Evolutionary conservation across 768 basidiomycete genomes (phyloP).

Genomic region (Tylopilus plumbeoviolaceoides): DNA sequence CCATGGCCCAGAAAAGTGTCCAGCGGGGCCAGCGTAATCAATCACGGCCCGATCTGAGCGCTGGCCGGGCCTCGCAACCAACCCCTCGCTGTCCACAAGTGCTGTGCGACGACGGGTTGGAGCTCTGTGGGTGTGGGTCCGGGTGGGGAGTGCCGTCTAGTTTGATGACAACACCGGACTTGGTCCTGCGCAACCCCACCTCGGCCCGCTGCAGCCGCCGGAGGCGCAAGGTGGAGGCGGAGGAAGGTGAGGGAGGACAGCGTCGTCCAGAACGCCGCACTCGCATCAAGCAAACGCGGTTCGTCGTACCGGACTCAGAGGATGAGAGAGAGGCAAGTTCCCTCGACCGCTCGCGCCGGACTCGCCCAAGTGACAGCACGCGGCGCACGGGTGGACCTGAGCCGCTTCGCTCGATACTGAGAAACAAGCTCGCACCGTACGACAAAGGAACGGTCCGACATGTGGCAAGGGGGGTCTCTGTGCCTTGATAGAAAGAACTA

Average conservation of each 20-base stretch:
- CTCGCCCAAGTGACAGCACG: not conserved
- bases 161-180: not conserved
- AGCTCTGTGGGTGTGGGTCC: not conserved
- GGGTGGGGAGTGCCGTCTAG: not conserved
- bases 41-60: not conserved
- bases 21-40: not conserved
- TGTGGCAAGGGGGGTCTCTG: slow-evolving; percentile 1
- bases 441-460: not conserved
- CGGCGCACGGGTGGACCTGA: not conserved
- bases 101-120: not conserved
- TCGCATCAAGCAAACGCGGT: slow-evolving; percentile 12
- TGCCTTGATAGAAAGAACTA: not conserved
- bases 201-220: not conserved
- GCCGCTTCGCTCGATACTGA: slow-evolving; percentile 13
- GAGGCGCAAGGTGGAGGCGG: not conserved
- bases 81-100: not conserved
- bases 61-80: not conserved
- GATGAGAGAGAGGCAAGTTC: not conserved
- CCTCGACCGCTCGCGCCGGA: not conserved
- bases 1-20: slow-evolving; percentile 3
- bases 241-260: not conserved
- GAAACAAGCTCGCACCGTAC: slow-evolving; percentile 13
- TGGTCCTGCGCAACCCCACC: not conserved
- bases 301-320: slow-evolving; percentile 6
- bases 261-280: not conserved